Evolutionary conservation across 1,284 basidiomycete species (phyloP).

Genomic region (Trametes pubescens): DNA sequence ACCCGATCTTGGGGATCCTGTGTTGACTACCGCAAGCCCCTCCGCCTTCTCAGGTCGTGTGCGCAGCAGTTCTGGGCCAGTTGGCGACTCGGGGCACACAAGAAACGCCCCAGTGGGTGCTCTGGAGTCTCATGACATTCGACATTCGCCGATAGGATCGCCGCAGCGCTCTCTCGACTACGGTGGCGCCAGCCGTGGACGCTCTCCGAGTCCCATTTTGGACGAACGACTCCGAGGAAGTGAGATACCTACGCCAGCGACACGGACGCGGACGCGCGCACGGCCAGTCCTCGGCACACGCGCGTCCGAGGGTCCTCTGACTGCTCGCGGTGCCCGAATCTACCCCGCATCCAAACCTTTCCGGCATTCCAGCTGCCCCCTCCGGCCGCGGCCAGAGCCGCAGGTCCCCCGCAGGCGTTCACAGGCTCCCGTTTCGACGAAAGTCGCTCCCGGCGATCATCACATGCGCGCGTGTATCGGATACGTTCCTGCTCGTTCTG

Average conservation of each 20-base stretch:
- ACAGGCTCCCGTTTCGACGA: background rate
- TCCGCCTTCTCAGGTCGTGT: background rate
- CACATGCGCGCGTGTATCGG: constrained; percentile 3
- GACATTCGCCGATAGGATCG: background rate
- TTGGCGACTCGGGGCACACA: background rate
- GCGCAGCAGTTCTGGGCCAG: background rate
- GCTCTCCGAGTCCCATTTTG: background rate
- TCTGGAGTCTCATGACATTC: background rate
- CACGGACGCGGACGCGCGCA: background rate
- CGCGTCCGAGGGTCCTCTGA: constrained; percentile 1
- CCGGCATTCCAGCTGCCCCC: constrained; percentile 14
- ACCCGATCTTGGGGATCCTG: background rate
- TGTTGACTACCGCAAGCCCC: background rate
- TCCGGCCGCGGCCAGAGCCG: background rate
- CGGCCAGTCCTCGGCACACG: constrained; percentile 12
- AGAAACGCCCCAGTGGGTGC: background rate
- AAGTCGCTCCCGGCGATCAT: constrained; percentile 3
- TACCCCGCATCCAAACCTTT: background rate
- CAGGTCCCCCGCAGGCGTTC: background rate
- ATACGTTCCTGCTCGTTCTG: background rate
- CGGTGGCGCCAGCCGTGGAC: background rate
- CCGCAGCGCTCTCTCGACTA: background rate
- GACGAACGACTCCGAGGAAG: too few species aligned
- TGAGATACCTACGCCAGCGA: too few species aligned
- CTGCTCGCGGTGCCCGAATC: background rate